These are phyloP conservation scores for Brettanomyces sp. DNA, from an alignment of 805 yeast genomes.

Conservation along the genomic window DNA sequence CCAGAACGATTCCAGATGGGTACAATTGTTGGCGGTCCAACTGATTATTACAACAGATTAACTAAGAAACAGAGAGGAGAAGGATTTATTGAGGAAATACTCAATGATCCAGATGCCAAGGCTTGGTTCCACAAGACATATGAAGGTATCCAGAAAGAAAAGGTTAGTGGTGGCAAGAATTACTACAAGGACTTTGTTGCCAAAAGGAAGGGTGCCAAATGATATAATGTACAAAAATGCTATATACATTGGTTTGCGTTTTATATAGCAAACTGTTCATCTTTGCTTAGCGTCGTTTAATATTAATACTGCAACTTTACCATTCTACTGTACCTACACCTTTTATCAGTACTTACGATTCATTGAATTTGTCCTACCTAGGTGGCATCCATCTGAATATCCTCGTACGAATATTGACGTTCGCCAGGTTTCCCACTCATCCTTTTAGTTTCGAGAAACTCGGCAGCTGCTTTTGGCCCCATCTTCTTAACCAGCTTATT, in stretches of 20 bases:
- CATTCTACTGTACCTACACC: too few relatives aligned
- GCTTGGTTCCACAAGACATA: constrained; percentile 82
- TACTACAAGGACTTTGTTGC: constrained; percentile 56
- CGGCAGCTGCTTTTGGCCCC: constrained; percentile 34
- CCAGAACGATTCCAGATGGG: constrained; percentile 75
- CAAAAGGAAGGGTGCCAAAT: constrained; percentile 35
- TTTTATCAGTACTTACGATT: too few relatives aligned
- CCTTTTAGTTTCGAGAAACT: constrained; percentile 23
- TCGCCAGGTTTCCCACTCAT: constrained; percentile 22
- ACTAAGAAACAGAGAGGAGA: constrained; percentile 64
- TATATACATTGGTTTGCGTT: neutral
- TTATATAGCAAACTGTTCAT: neutral
- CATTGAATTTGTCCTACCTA: too few relatives aligned
- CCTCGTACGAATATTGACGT: constrained; percentile 6
- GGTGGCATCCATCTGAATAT: too few relatives aligned
- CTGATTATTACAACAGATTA: constrained; percentile 68
- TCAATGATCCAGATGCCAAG: constrained; percentile 61
- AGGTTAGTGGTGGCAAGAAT: constrained; percentile 54
- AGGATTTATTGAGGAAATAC: constrained; percentile 73
- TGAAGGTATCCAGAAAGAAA: constrained; percentile 61
- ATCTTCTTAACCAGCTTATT: constrained; percentile 47
- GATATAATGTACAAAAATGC: neutral
- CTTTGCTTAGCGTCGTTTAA: neutral
- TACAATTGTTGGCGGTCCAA: constrained; percentile 72
- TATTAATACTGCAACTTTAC: neutral